phyloP scores from a whole-genome alignment of 148 eudicot genomes.

The Chenopodium berlandieri region DNA sequence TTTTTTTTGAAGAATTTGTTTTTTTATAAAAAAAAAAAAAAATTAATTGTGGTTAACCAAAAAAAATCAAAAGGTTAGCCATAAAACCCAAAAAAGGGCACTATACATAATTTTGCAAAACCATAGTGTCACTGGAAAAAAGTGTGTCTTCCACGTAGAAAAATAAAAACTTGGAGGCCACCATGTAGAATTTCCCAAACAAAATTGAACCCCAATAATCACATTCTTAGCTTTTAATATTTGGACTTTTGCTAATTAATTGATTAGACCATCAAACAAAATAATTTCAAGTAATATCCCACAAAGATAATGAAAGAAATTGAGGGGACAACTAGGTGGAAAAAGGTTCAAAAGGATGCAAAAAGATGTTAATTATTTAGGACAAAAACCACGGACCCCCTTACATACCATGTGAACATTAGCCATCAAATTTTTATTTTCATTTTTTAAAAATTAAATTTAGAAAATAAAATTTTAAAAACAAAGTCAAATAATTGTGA shows the following conservation, averaged over 20 bases:
- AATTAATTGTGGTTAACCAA: no score
- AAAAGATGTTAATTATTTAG: constrained; percentile 16
- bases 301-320: not conserved
- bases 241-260: not conserved
- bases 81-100: no score
- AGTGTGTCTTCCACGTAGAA: no score
- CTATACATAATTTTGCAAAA: no score
- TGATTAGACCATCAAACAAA: not conserved
- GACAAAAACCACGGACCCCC: constrained; percentile 22
- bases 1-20: no score
- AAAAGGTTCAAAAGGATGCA: constrained; percentile 6
- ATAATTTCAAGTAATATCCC: not conserved
- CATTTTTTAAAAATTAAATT: not conserved
- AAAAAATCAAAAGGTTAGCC: no score
- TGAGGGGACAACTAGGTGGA: constrained; percentile 2
- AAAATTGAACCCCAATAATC: not conserved
- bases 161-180: no score
- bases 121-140: no score
- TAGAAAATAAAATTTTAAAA: not conserved
- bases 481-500: constrained; percentile 18
- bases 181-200: no score
- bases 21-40: no score
- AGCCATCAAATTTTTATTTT: not conserved
- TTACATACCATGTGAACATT: constrained; percentile 21
- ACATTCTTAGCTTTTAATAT: not conserved